Evolutionary conservation across 192 early-diverging fungal genomes (phyloP), one percentile per base, ranked within the genome.

Genomic region (Rhizophagus sp.): DNA sequence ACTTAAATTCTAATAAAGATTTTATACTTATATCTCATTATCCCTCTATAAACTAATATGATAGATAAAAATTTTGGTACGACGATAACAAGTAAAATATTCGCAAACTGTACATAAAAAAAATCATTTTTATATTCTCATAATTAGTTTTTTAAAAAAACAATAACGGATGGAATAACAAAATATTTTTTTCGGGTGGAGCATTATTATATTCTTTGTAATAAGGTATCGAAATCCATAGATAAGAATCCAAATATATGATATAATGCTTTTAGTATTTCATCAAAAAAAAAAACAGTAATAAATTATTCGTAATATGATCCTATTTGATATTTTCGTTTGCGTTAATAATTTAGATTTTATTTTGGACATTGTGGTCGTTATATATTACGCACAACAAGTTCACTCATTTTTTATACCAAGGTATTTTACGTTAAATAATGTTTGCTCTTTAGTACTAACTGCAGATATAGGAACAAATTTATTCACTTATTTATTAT

Each of bases 1-100:
- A 12, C 19, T 39, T 68, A n/a, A n/a, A 68, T 30, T 30, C 27
- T 68, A 68, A 68, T 69, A 69, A 69, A 69, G 10, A 30, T 34
- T 69, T 4, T 30, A 69, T 15, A 9, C 17, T 39, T 19, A 36
- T 69, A 36, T 69, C 67, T 6, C 30, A 10, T 7, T 30, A 30
- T 17, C 25, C 15, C 4, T 2, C 22, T 7, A 19, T n/a, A n/a
- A n/a, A n/a, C 67, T 27, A 69, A 8, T 13, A 36, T 19, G 27
- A n/a, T 69, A 10, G 67, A 69, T 69, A 19, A 57, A 57, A 57
- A 57, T 19, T 57, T 19, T 57, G 52, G 52, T 5, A 4, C 6
- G 22, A 6, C 6, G 4, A 22, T 57, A 57, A 57, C 52, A 22
- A 19, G 52, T 57, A 57, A 57, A 19, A 22, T 57, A 57, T 57